Conservation (phyloP, 169 alveolate genomes). For the Plasmodium vivax region DNA sequence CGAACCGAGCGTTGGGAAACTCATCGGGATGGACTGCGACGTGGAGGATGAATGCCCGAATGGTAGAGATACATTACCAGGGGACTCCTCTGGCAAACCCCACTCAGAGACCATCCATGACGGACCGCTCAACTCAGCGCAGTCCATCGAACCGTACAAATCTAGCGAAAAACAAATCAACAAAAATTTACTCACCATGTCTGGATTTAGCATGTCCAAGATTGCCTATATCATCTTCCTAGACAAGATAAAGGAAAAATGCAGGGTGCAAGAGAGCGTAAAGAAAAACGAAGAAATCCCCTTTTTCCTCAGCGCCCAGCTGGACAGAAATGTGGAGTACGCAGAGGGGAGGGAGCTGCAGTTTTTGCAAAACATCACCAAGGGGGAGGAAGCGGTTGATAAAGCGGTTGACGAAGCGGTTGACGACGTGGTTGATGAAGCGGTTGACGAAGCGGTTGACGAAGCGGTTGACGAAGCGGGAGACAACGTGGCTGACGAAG, state of each 20-base stretch:
- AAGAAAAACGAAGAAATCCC: slow-evolving; percentile 65
- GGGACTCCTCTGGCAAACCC: neutral
- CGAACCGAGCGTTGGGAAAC: neutral
- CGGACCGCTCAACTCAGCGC: neutral
- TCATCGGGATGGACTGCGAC: neutral
- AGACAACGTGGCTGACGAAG: neutral
- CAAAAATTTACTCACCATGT: slow-evolving; percentile 49
- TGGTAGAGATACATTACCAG: neutral
- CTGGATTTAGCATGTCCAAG: slow-evolving; percentile 61
- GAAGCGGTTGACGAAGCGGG: neutral
- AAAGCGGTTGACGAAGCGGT: neutral
- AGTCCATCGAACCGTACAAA: slow-evolving; percentile 16
- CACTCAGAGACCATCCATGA: neutral
- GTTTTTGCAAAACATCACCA: slow-evolving; percentile 37
- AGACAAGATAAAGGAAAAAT: slow-evolving; percentile 63
- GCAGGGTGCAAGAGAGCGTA: slow-evolving; percentile 58
- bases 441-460: neutral
- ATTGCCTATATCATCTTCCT: slow-evolving; percentile 57
- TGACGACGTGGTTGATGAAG: neutral
- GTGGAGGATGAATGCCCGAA: neutral
- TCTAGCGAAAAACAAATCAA: slow-evolving; percentile 69
- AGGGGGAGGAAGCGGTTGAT: neutral
- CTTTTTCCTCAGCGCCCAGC: slow-evolving; percentile 50
- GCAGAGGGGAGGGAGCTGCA: slow-evolving; percentile 25
- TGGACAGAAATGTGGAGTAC: slow-evolving; percentile 48